Percentiles rank a stretch among this genome's conserved stretches.
These are phyloP conservation scores for Acacia melanoxylon DNA, from an alignment of 306 rosid species.

Conservation along the genomic window DNA sequence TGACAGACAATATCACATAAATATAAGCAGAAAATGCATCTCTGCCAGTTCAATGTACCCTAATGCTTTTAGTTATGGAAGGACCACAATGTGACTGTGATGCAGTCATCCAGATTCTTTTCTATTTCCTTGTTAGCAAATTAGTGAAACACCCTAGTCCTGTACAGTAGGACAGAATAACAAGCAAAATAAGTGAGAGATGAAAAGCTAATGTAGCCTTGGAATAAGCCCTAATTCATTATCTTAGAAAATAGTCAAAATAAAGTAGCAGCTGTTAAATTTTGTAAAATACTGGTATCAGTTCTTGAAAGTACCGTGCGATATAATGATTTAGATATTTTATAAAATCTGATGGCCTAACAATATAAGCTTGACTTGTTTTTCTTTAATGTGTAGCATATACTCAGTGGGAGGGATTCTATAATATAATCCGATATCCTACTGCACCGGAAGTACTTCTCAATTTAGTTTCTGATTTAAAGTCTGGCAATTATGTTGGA, in stretches of 20 bases:
- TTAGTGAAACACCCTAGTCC: background rate
- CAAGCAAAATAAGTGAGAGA: background rate
- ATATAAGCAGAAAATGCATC: background rate
- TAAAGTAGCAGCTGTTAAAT: constrained; percentile 1
- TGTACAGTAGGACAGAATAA: background rate
- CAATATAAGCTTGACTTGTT: background rate
- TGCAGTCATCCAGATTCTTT: background rate
- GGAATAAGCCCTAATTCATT: background rate
- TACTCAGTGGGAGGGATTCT: background rate
- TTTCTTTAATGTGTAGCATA: constrained; percentile 1
- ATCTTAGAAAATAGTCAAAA: background rate
- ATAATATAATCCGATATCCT: constrained; percentile 13
- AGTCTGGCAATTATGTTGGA: constrained; percentile 12
- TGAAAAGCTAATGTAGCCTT: background rate
- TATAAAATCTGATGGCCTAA: background rate
- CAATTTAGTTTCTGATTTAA: constrained; percentile 14
- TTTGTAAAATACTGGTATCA: background rate
- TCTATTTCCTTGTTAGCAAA: background rate
- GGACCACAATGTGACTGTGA: background rate
- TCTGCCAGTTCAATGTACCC: background rate
- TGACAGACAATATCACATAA: background rate
- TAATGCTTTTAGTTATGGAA: background rate
- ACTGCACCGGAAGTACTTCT: background rate
- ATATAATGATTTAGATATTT: background rate
- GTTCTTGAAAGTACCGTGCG: background rate